Conservation (phyloP, 2,329 filamentous ascomycete species). For the Aspergillus niger region DNA sequence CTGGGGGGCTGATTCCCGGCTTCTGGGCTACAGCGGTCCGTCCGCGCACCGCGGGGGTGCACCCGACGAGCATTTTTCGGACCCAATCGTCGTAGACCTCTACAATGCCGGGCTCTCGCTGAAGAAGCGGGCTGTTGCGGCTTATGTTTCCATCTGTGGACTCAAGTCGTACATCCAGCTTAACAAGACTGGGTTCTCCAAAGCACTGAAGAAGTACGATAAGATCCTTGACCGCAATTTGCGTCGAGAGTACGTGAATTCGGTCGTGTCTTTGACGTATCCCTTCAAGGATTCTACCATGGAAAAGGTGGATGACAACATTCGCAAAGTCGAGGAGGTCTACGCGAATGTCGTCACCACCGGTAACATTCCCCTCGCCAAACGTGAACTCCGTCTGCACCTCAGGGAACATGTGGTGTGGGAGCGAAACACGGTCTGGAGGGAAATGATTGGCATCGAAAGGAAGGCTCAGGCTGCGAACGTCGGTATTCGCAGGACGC, state of each 20-base stretch:
- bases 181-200: constrained; percentile 94
- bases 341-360: constrained; percentile 82
- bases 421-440: constrained; percentile 98
- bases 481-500: constrained; percentile 73
- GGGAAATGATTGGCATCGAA: constrained; percentile 98
- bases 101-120: constrained; percentile 77
- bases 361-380: constrained; percentile 74
- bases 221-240: constrained; percentile 87
- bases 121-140: constrained; percentile 84
- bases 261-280: constrained; percentile 74
- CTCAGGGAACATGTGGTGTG: constrained; percentile 96
- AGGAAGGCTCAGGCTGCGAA: constrained; percentile 92
- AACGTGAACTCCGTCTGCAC: constrained; percentile 83
- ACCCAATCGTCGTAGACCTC: constrained; percentile 68
- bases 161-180: constrained; percentile 94
- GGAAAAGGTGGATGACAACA: constrained; percentile 68
- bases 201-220: constrained; percentile 97
- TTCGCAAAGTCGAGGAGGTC: constrained; percentile 71
- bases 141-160: constrained; percentile 92
- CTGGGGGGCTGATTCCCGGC: constrained; percentile 26
- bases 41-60: constrained; percentile 24
- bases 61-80: constrained; percentile 75
- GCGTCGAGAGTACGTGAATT: constrained; percentile 73
- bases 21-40: constrained; percentile 19
- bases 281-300: constrained; percentile 77